Evolutionary conservation across 2,329 filamentous ascomycete species (phyloP).

Genomic region (Colletotrichum eremochloae): DNA sequence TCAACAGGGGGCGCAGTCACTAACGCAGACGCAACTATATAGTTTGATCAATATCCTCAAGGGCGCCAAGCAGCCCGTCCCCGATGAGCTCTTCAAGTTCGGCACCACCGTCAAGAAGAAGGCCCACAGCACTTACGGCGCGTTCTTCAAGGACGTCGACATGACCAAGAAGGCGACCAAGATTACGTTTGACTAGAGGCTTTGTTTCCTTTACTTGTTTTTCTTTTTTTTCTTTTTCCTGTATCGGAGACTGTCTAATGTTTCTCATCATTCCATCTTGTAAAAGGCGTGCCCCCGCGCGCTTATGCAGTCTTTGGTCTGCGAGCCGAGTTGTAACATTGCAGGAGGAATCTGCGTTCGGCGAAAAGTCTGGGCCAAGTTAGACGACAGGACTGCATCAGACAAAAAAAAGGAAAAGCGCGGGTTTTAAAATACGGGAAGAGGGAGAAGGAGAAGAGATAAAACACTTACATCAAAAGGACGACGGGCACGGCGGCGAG

Average conservation of each 20-base stretch:
- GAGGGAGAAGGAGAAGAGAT: background rate
- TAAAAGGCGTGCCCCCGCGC: background rate
- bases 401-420: background rate
- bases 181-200: conserved; percentile 82
- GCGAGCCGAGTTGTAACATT: conserved; percentile 61
- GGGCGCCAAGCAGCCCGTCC: conserved; percentile 91
- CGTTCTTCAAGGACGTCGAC: conserved; percentile 93
- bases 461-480: conserved; percentile 69
- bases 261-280: background rate
- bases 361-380: conserved; percentile 60
- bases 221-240: background rate
- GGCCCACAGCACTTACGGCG: conserved; percentile 93
- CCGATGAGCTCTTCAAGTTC: conserved; percentile 92
- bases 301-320: conserved; percentile 45
- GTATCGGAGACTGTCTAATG: conserved; percentile 9
- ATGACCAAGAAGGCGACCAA: conserved; percentile 88
- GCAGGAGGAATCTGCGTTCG: conserved; percentile 67
- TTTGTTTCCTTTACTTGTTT: background rate
- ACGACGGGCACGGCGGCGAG: conserved; percentile 65
- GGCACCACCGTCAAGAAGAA: conserved; percentile 99
- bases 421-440: background rate
- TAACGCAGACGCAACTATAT: conserved; percentile 45
- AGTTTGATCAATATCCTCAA: conserved; percentile 95
- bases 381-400: conserved; percentile 36
- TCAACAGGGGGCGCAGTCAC: background rate